phyloP scores from a whole-genome alignment of 805 yeast species.

The Candida xyloterini region DNA sequence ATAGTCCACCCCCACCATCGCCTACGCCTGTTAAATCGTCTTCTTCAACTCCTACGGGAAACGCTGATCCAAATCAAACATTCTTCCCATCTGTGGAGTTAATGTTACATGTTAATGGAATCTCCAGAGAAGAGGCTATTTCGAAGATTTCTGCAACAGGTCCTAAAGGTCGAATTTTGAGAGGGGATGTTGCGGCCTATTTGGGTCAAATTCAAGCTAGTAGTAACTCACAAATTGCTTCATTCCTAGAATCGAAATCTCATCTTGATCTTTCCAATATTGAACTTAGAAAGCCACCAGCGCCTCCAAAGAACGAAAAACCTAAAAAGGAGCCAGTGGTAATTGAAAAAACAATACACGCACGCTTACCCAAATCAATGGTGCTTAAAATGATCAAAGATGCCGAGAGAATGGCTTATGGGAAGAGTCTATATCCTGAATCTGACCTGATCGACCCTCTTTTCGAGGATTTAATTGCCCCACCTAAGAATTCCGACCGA shows the following conservation, averaged over 20 bases:
- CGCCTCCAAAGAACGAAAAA: constrained; percentile 21
- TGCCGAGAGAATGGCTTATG: constrained; percentile 44
- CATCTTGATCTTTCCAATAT: constrained; percentile 74
- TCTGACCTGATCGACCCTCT: constrained; percentile 56
- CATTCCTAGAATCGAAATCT: constrained; percentile 52
- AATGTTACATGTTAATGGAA: constrained; percentile 56
- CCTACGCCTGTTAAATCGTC: constrained; percentile 3
- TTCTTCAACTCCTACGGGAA: constrained; percentile 20
- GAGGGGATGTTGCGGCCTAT: constrained; percentile 88
- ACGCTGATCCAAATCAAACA: constrained; percentile 65
- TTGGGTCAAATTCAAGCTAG: constrained; percentile 67
- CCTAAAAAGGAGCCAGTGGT: constrained; percentile 36
- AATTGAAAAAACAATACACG: constrained; percentile 31
- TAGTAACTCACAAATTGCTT: constrained; percentile 50
- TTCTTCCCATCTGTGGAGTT: constrained; percentile 77
- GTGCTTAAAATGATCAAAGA: constrained; percentile 33
- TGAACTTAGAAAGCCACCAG: constrained; percentile 34
- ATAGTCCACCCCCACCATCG: background rate
- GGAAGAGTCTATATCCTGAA: constrained; percentile 30
- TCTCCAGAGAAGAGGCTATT: constrained; percentile 69
- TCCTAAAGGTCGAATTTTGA: constrained; percentile 79
- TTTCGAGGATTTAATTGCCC: constrained; percentile 57
- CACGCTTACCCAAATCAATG: constrained; percentile 28
- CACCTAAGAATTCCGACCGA: constrained; percentile 41
- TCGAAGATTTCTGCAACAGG: constrained; percentile 79